Base-by-base conservation (phyloP, 805 yeast genomes). In the Cyberlindnera misumaiensis region DNA sequence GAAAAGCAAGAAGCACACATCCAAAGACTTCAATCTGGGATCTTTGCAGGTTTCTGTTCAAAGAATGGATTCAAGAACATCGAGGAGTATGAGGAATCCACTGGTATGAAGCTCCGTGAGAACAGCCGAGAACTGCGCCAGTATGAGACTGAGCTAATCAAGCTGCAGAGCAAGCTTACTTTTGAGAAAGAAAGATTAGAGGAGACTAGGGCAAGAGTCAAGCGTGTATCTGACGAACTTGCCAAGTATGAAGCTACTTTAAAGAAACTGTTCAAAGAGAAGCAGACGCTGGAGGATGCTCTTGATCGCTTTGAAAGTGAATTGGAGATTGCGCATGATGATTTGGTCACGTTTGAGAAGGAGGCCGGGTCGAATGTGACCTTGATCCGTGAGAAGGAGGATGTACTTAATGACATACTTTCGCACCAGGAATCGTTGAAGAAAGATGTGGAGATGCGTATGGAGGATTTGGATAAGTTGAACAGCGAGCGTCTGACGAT, bases 11-110 rank as follows among this genome's bases (percentile, higher is more conserved):
- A 60, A 17, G 30, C 34, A 1, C 52, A 57, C 22, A 61, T 65
- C 22, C 52, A 59, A 4, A 39, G 44, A 3, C 44, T 78, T 7
- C 80, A 77, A 45, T 46, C 59, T 3, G 53, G 56, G 4, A 59
- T 78, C 4, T 83, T 77, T 52, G 34, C 54, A 9, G 68, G 58
- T 0, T 83, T 88, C 53, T 80, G 89, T 40, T 39, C 53, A 1
- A 65, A 60, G 40, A 60, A 80, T 37, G 76, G 77, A 0, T 75
- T 86, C 48, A 55, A 62, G 7, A 59, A 59, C 44, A 75, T 87
- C 29, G 65, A 70, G 34, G 87, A 81, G 26, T 88, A 83, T 55
- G 96, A 88, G 55, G 65, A 64, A 32, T 65, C 74, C 11, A 83
- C 80, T 39, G 89, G 90, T 5, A 64, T 74, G 4, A 59, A 72